A percentile compares a stretch with the other conserved stretches of the same genome.
Conservation (phyloP, 2,329 filamentous ascomycete genomes). For the Ascochyta lentis region DNA sequence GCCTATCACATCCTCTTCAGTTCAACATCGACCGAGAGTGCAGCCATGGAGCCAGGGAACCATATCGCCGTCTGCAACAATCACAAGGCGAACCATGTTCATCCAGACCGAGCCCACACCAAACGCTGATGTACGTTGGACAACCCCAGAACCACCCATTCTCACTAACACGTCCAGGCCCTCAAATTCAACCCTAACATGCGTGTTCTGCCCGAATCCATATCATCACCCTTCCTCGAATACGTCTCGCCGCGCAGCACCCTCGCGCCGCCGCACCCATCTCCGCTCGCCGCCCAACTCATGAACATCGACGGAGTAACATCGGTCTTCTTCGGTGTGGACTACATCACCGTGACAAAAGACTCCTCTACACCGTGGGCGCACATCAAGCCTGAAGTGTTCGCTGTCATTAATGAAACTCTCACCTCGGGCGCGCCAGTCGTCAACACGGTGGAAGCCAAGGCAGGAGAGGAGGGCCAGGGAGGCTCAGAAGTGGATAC, state of each 20-base stretch:
- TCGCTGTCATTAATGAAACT: conserved; percentile 91
- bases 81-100: conserved; percentile 76
- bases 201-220: conserved; percentile 75
- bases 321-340: conserved; percentile 88
- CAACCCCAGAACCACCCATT: background rate
- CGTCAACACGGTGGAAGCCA: conserved; percentile 73
- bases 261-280: conserved; percentile 86
- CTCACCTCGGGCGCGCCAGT: conserved; percentile 83
- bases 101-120: conserved; percentile 97
- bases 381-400: conserved; percentile 93
- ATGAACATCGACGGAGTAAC: conserved; percentile 96
- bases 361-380: conserved; percentile 87
- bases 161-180: conserved; percentile 53
- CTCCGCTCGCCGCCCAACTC: conserved; percentile 85
- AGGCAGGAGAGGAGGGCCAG: conserved; percentile 59
- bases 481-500: conserved; percentile 67
- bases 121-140: conserved; percentile 75
- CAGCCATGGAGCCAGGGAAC: conserved; percentile 33
- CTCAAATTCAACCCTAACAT: conserved; percentile 96
- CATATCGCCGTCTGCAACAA: conserved; percentile 16
- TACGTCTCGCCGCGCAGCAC: conserved; percentile 90
- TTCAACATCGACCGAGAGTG: conserved; percentile 40
- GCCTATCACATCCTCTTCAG: conserved; percentile 40
- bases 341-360: conserved; percentile 98
- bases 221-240: conserved; percentile 83